Evolutionary conservation across 2,329 filamentous ascomycete species (phyloP), one percentile per base, ranked within the genome.

Genomic region (Thelonectria olida): DNA sequence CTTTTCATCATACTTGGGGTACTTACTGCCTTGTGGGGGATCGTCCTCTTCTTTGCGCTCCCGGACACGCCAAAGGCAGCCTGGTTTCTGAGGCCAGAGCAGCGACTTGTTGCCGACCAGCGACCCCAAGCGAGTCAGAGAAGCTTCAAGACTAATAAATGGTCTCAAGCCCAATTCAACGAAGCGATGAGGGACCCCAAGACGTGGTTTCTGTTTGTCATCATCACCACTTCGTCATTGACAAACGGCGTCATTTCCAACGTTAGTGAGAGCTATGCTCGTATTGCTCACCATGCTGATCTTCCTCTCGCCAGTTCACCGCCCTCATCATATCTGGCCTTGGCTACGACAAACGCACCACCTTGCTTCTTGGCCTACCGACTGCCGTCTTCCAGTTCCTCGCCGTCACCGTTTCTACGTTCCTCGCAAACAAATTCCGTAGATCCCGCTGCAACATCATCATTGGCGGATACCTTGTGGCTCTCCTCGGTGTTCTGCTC

Each of bases 171-270:
- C 15, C 31, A 34, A 6, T 34, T 34, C 7, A 34, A 15, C 5
- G 9, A 34, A 15, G 12, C 31, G 4, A 4, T 10, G 8, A 34
- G 6, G 31, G 31, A 34, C 15, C 31, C 31, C 31, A 34, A 34
- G 31, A 34, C 31, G 31, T 15, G 31, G 31, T 34, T 54, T 23
- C 19, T 44, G 2, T 44, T 45, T n/a, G 6, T 23, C n/a, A 54
- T 54, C 19, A 54, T 25, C 2, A 36, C 25, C 6, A 45, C 44
- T 25, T 31, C 51, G 19, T 45, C 17, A 25, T 19, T 54, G 38
- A 54, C 25, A 2, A 54, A 54, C 36, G 38, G 51, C 19, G 51
- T 54, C 20, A 25, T 45, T 20, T 54, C 51, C 4, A 54, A 54
- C 12, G 51, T 54, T 23, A 25, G 39, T 17, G 6, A 19, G n/a